Conservation (phyloP, 2,329 filamentous ascomycete species). For the Paraphoma chrysanthemicola region DNA sequence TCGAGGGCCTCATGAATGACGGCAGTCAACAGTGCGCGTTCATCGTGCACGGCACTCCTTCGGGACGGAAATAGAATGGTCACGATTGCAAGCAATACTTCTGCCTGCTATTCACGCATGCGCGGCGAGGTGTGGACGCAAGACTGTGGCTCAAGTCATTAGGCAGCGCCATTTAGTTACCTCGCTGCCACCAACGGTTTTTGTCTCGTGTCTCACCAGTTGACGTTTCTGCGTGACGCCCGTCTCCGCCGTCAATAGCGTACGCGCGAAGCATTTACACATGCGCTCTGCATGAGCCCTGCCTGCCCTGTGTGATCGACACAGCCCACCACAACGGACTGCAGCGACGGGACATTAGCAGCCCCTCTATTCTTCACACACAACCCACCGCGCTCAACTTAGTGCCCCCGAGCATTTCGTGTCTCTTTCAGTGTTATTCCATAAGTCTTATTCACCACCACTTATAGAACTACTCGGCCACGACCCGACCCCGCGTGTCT, state of each 20-base stretch:
- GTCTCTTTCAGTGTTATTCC: conserved; percentile 24
- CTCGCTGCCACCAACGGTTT: conserved; percentile 4
- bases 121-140: conserved; percentile 6
- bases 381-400: conserved; percentile 8
- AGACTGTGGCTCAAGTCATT: conserved; percentile 11
- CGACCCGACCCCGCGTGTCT: conserved; percentile 19
- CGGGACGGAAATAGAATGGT: conserved; percentile 1
- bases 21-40: neutral
- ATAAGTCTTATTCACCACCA: conserved; percentile 20
- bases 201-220: conserved; percentile 17
- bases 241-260: conserved; percentile 8
- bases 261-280: conserved; percentile 7
- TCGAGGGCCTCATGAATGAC: neutral
- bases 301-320: conserved; percentile 25
- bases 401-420: conserved; percentile 6
- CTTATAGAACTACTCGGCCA: conserved; percentile 8
- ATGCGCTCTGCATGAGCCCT: conserved; percentile 10
- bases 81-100: conserved; percentile 14
- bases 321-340: conserved; percentile 11
- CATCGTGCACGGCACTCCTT: conserved; percentile 6
- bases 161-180: conserved; percentile 11
- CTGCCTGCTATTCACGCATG: conserved; percentile 15
- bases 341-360: conserved; percentile 8
- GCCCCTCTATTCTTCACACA: conserved; percentile 6
- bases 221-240: conserved; percentile 26